Evolutionary conservation across 1,139 yeast species (phyloP).

Genomic region (Saccharomyces hybrid): DNA sequence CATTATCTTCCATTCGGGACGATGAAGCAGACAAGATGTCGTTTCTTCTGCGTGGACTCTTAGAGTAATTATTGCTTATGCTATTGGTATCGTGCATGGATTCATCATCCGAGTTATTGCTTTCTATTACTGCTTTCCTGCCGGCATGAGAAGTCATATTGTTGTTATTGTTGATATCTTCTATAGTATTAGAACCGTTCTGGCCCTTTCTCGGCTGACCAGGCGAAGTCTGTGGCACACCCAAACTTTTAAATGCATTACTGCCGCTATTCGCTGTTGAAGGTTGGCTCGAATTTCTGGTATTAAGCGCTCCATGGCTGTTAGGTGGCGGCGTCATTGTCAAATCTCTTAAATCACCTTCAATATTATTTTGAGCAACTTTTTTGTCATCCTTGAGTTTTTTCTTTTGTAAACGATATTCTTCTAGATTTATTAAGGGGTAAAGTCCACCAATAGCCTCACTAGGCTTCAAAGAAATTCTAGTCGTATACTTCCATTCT

Average conservation of each 20-base stretch:
- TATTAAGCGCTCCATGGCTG: constrained; percentile 41
- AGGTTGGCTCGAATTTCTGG: constrained; percentile 49
- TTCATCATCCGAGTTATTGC: constrained; percentile 2
- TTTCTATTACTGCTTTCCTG: constrained; percentile 1
- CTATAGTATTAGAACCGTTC: constrained; percentile 33
- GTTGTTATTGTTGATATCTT: constrained; percentile 19
- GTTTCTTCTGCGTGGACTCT: neutral
- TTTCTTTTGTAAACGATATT: constrained; percentile 41
- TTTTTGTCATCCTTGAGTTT: constrained; percentile 21
- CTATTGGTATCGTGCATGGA: constrained; percentile 8
- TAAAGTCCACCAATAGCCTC: constrained; percentile 68
- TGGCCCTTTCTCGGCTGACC: constrained; percentile 67
- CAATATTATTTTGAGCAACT: constrained; percentile 15
- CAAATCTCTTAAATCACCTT: constrained; percentile 17
- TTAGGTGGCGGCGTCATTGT: constrained; percentile 30
- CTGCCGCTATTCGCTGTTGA: constrained; percentile 53
- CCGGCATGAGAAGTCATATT: neutral
- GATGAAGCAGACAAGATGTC: neutral
- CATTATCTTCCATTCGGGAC: constrained; percentile 2
- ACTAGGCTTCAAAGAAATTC: constrained; percentile 55
- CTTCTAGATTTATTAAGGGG: constrained; percentile 54
- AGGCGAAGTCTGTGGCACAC: constrained; percentile 76
- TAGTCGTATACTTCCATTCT: constrained; percentile 92
- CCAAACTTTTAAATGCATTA: constrained; percentile 39
- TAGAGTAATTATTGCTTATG: constrained; percentile 5